Evolutionary conservation across 139 green algal genomes (phyloP), one percentile per base, ranked within the genome.

Genomic region (Raphidocelis subcapitata): DNA sequence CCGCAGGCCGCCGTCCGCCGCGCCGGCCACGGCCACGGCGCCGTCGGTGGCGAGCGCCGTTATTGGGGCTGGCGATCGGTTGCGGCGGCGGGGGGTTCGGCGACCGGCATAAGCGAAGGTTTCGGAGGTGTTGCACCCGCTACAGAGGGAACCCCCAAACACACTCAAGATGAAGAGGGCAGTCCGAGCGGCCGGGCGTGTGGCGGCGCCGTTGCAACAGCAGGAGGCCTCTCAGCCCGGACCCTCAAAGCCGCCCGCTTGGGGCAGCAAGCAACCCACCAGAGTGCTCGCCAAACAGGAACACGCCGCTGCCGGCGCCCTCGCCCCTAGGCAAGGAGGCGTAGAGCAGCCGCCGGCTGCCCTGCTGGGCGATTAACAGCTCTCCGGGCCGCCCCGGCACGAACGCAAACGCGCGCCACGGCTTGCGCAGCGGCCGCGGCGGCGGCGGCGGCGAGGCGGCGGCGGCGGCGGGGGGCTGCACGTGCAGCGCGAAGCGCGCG

Each of bases 301-400:
- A 77, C 2, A 77, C 62, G 31, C 64, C 61, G 20, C 61, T 70
- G 1, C 0, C 15, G 8, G 59, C 61, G 15, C 2, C 31, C 24
- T 37, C 61, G 37, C 46, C 31, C 8, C 47, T 31, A 5, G 70
- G 70, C 2, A 77, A 15, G 32, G 46, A 56, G 26, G 70, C 70
- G 31, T 77, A 77, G 32, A 77, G 33, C 5, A 77, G 52, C 44
- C 70, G 70, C 14, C 36, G 24, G 49, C 70, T 77, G 70, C 33
- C 33, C 15, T 33, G 20, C 47, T 77, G 70, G 1, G 69, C 70
- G 24, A 77, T 33, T 46, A 77, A 28, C 1, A 77, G 3, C 33
- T 77, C 70, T 16, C 70, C 70, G 18, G 70, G 70, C 3, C 49
- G n/a, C 1, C 70, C 70, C 26, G 70, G 70, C 46, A 77, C 70